These are phyloP conservation scores for Vigna hirtella DNA, from an alignment of 306 rosid species.

Conservation along the genomic window DNA sequence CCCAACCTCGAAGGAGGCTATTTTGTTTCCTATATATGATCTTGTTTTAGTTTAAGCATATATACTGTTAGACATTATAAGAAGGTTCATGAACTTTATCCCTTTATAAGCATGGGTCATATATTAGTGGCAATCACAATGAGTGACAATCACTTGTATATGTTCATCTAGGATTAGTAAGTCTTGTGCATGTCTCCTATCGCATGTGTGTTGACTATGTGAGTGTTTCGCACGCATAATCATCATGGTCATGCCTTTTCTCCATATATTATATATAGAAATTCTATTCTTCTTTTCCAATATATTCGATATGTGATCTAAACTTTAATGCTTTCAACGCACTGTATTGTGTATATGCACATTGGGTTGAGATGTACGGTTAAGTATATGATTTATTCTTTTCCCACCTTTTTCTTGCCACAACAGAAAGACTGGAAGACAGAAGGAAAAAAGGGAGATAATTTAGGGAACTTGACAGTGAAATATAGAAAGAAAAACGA, in stretches of 20 bases:
- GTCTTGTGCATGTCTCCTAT: conserved; percentile 43
- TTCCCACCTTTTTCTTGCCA: neutral
- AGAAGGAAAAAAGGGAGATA: neutral
- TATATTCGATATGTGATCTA: neutral
- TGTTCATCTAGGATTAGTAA: conserved; percentile 41
- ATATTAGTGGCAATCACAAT: conserved; percentile 63
- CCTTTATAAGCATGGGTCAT: conserved; percentile 51
- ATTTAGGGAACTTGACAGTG: neutral
- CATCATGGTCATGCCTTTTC: conserved; percentile 47
- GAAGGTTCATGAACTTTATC: conserved; percentile 43
- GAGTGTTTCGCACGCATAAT: conserved; percentile 46
- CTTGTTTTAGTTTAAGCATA: neutral
- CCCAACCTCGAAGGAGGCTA: neutral
- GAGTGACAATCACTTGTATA: conserved; percentile 51
- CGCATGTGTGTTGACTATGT: conserved; percentile 50
- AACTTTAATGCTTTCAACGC: neutral
- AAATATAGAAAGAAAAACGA: neutral
- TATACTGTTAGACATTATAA: conserved; percentile 34
- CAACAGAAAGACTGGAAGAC: neutral
- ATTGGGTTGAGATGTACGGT: neutral
- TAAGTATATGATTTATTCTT: neutral
- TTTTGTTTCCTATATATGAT: conserved; percentile 6
- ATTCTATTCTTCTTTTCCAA: conserved; percentile 4
- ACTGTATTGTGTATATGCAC: too few species aligned
- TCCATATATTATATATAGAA: neutral